A percentile compares a stretch with the other conserved stretches of the same genome.
phyloP scores from a whole-genome alignment of 176 grass and related monocot species.

The Carex kokanica region DNA sequence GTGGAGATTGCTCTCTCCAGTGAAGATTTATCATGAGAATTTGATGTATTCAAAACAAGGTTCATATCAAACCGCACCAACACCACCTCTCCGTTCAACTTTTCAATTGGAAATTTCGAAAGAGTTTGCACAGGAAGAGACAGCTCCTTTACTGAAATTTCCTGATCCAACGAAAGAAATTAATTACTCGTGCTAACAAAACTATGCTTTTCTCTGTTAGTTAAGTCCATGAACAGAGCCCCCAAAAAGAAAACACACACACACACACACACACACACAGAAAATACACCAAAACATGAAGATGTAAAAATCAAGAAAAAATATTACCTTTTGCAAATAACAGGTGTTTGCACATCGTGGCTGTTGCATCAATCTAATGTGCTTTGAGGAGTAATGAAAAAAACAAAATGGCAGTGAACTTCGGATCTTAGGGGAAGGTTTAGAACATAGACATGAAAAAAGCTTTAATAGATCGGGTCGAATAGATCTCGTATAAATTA shows the following conservation, averaged over 20 bases:
- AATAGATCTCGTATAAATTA: neutral
- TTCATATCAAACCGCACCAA: slow-evolving; percentile 67
- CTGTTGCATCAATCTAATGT: slow-evolving; percentile 16
- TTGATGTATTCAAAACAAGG: slow-evolving; percentile 37
- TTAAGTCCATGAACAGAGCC: neutral
- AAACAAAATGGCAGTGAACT: neutral
- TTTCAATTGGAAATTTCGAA: slow-evolving; percentile 62
- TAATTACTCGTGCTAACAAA: neutral
- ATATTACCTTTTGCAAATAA: slow-evolving; percentile 6
- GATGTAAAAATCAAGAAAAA: neutral
- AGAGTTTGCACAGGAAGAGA: slow-evolving; percentile 79
- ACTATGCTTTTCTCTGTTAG: neutral
- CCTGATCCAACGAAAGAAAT: slow-evolving; percentile 12
- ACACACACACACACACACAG: neutral
- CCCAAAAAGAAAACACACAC: neutral
- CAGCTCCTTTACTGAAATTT: neutral
- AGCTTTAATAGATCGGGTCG: neutral
- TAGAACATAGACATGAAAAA: neutral
- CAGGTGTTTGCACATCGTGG: neutral
- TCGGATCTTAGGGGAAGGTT: slow-evolving; percentile 7
- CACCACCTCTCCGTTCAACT: slow-evolving; percentile 64
- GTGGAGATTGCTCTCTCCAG: slow-evolving; percentile 60
- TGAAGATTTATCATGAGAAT: slow-evolving; percentile 35
- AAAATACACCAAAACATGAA: neutral
- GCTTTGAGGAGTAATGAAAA: slow-evolving; percentile 7